Percentiles rank a stretch among this genome's conserved stretches.
Conservation (phyloP, 164 flowering plant species). For the Vitis rupestris region DNA sequence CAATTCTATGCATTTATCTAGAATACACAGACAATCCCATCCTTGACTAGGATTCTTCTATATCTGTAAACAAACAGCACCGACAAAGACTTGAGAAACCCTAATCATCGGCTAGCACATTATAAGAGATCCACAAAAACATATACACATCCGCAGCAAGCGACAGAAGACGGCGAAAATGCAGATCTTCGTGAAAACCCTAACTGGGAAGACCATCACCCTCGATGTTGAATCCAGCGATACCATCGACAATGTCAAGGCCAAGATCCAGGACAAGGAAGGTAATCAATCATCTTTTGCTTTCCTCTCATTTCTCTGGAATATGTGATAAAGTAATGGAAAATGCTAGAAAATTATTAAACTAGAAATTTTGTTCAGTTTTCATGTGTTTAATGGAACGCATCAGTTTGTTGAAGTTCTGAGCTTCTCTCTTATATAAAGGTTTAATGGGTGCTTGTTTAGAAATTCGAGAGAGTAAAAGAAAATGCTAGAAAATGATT, state of each 20-base stretch:
- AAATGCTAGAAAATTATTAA: no score
- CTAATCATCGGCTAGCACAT: neutral
- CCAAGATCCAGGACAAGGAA: constrained; percentile 48
- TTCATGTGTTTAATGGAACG: no score
- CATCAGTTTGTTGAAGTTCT: no score
- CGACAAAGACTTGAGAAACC: neutral
- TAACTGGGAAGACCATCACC: constrained; percentile 57
- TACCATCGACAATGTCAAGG: constrained; percentile 49
- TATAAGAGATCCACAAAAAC: neutral
- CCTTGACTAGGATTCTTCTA: neutral
- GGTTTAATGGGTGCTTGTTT: no score
- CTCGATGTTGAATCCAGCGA: constrained; percentile 57
- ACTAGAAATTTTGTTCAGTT: no score
- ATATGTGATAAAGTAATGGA: no score
- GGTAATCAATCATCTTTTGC: constrained; percentile 10
- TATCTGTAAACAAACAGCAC: neutral
- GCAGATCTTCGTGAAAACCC: constrained; percentile 67
- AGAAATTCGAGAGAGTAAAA: no score
- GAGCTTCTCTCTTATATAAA: no score
- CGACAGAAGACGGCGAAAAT: constrained; percentile 14
- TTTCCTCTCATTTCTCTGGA: neutral
- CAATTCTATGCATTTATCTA: no score
- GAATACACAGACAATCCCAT: neutral
- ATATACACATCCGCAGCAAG: neutral
- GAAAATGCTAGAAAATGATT: no score